A percentile compares a stretch with the other conserved stretches of the same genome.
Evolutionary conservation across 2,329 filamentous ascomycete genomes (phyloP).

Genomic region (Herpotrichia juniperi): DNA sequence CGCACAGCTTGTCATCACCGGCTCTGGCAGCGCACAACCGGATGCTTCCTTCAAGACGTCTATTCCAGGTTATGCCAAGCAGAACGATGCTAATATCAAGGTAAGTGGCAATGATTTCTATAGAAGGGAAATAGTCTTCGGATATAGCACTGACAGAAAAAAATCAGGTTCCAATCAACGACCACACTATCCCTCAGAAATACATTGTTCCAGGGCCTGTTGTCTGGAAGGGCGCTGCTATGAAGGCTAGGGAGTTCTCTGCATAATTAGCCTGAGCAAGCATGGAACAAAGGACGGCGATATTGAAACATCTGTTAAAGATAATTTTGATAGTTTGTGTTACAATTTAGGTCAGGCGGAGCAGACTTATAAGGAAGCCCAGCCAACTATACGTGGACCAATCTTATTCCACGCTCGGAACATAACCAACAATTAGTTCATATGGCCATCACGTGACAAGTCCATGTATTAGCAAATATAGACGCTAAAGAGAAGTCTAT

Average conservation of each 20-base stretch:
- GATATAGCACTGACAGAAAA: not conserved
- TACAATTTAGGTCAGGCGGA: too few relatives aligned
- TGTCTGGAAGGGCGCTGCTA: not conserved
- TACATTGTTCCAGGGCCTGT: not conserved
- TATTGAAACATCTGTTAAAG: too few relatives aligned
- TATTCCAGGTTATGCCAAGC: not conserved
- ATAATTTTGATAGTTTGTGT: too few relatives aligned
- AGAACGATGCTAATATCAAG: not conserved
- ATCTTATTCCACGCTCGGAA: too few relatives aligned
- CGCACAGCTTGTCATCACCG: slow-evolving; percentile 49
- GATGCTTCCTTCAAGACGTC: slow-evolving; percentile 1
- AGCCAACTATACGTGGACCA: too few relatives aligned
- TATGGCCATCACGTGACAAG: too few relatives aligned
- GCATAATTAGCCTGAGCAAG: not conserved
- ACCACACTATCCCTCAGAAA: slow-evolving; percentile 1
- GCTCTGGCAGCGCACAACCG: slow-evolving; percentile 1
- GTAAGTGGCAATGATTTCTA: not conserved
- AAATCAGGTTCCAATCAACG: not conserved
- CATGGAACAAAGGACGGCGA: not conserved
- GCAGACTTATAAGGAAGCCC: too few relatives aligned
- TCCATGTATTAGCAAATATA: too few relatives aligned
- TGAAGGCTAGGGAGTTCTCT: not conserved
- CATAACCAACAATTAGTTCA: too few relatives aligned
- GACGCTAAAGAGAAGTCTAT: too few relatives aligned
- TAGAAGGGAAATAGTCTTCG: not conserved